Evolutionary conservation across 257 asterid genomes (phyloP), one percentile per base, ranked within the genome.

Genomic region (Agastache rugosa): DNA sequence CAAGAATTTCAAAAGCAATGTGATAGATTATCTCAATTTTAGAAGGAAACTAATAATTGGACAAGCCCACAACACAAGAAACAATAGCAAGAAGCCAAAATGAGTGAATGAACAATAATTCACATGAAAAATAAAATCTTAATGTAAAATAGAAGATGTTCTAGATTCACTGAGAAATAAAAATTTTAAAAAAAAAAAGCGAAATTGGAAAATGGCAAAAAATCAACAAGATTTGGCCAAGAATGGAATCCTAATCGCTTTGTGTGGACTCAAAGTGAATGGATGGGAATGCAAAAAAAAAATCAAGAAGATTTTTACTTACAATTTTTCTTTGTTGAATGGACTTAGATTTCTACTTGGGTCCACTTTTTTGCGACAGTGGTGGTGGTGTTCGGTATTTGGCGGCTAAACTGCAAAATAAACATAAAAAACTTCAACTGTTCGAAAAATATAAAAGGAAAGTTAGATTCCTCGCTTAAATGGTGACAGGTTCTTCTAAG

Each of bases 201-300:
- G 11, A 1, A n/a, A 59, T 9, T n/a, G 29, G 15, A n/a, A 35
- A 63, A 73, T 35, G 34, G 31, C 61, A 20, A 20, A 11, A 55
- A 10, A 17, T 53, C 29, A 64, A 53, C 23, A 67, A 53, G 27
- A 67, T 31, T 61, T 19, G 77, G 71, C 56, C 56, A 41, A 72
- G 50, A 71, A 74, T 35, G 82, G 79, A 78, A 72, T 75, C 78
- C 71, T 55, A 78, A 81, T 82, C 83, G 80, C 81, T 83, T 81
- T 78, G 84, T 75, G 80, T 79, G 89, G 86, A 83, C 85, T 83
- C 75, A 67, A 70, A 77, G 76, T 39, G 70, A 76, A 79, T 74
- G 83, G 87, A 77, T 85, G 89, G 78, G 87, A 83, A 7, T 51
- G 23, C 25, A 51, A 51, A 53, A 53, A 8, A 19, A 9, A 19